Base-by-base conservation (phyloP, 169 alveolate species). In the Eimeria necatrix region DNA sequence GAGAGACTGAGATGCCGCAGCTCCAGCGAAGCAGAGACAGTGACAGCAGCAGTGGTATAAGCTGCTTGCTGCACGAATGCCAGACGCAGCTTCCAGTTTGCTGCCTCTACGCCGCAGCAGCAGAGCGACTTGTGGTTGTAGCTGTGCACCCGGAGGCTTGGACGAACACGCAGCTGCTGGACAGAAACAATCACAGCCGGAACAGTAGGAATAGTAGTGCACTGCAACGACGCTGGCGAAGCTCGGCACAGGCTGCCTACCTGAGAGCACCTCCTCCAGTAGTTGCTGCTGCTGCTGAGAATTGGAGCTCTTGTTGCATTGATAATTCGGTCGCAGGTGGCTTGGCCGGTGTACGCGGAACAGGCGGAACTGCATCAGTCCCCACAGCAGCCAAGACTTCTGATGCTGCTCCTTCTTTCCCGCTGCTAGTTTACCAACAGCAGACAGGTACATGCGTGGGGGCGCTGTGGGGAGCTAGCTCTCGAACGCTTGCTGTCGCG, bases 131-230 rank as follows among this genome's bases (percentile, higher is more conserved):
- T 22, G 91, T 59, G 41, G 76, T 56, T 51, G 48, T 56, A 76
- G 91, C 91, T 0, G 91, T 84, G 76, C 73, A 84, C 24, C 91
- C 91, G 59, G 76, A 84, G n/a, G 91, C 49, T 41, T 59, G 76
- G 91, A 26, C 48, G 48, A 76, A 10, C 52, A 84, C 26, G 26
- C 73, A 52, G 32, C 76, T 22, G 53, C 46, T n/a, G 24, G 4
- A 51, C 26, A n/a, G 59, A 16, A 84, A 18, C 10, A 59, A 32
- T 18, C 16, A 41, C 32, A 59, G 61, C 78, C 52, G 78, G 49
- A 59, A 24, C 52, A 53, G 7, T 24, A 8, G 53, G 46, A 59
- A 53, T 76, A 24, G 73, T 18, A 32, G 59, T 56, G 26, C 71
- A 20, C 70, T 51, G 52, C 64, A 80, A 32, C 46, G 70, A 49